Conservation (phyloP, 208 protist genomes). For the Leishmania aethiopica region DNA sequence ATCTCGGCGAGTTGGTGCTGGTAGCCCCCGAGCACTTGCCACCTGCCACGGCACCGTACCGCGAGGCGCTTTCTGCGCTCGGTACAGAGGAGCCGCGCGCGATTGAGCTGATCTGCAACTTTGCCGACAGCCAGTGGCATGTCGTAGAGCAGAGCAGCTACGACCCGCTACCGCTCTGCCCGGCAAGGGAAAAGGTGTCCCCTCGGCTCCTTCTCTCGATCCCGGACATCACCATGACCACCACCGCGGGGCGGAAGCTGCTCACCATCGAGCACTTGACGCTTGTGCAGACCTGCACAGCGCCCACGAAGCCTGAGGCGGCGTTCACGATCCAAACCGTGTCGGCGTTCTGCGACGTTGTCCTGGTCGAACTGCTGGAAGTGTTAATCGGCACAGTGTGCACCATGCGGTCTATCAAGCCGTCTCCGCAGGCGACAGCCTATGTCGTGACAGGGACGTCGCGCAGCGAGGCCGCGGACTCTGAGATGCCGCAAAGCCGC, state of each 20-base stretch:
- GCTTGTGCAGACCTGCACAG: constrained; percentile 2
- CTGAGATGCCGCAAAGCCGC: background rate
- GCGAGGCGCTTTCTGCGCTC: constrained; percentile 12
- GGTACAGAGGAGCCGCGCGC: constrained; percentile 21
- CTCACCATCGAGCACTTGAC: constrained; percentile 23
- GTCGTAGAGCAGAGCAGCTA: background rate
- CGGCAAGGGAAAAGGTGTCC: background rate
- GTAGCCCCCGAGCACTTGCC: constrained; percentile 24
- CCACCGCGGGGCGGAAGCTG: constrained; percentile 24
- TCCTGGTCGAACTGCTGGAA: constrained; percentile 25
- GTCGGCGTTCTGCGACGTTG: constrained; percentile 9
- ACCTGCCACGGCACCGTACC: constrained; percentile 15
- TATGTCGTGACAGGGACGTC: background rate
- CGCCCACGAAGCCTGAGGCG: background rate
- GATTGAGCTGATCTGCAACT: constrained; percentile 22
- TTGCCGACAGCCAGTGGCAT: background rate
- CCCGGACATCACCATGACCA: constrained; percentile 33
- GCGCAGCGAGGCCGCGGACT: background rate
- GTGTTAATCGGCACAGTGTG: background rate
- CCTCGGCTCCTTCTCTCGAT: constrained; percentile 14
- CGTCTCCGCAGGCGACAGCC: background rate
- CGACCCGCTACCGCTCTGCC: background rate
- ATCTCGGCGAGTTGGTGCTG: constrained; percentile 28
- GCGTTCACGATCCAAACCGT: constrained; percentile 13
- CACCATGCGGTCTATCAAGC: background rate